phyloP scores from a whole-genome alignment of 306 rosid genomes.

The Lupinus albus region DNA sequence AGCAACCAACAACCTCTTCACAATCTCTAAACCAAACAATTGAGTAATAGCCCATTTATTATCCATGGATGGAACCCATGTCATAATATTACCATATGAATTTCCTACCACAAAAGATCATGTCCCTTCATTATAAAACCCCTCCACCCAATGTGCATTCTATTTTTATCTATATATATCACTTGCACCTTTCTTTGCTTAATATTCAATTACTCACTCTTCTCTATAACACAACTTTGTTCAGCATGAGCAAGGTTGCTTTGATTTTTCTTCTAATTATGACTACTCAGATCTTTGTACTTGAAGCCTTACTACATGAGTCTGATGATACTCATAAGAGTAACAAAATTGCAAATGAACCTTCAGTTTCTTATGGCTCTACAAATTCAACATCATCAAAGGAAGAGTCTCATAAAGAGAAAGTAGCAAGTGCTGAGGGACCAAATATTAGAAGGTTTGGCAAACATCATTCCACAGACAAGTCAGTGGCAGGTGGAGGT shows the following conservation, averaged over 20 bases:
- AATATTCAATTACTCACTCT: not conserved
- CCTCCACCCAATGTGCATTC: constrained; percentile 5
- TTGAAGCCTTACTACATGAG: constrained; percentile 46
- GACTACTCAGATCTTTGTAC: constrained; percentile 46
- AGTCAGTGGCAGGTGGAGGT: constrained; percentile 88
- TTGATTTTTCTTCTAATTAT: constrained; percentile 48
- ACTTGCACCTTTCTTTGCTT: not conserved
- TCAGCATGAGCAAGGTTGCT: constrained; percentile 51
- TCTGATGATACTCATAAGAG: constrained; percentile 37
- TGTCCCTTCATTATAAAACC: constrained; percentile 34
- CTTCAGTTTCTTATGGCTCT: constrained; percentile 28
- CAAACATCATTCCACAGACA: constrained; percentile 60
- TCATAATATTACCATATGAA: constrained; percentile 28
- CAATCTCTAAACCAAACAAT: too few species aligned
- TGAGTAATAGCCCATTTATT: too few species aligned
- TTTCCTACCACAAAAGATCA: constrained; percentile 33
- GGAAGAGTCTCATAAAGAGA: constrained; percentile 35
- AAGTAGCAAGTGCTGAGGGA: constrained; percentile 56
- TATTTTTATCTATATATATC: not conserved
- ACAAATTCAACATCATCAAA: constrained; percentile 38
- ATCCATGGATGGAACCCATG: too few species aligned
- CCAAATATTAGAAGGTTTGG: constrained; percentile 65
- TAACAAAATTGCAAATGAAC: constrained; percentile 34
- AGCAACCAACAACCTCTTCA: too few species aligned
- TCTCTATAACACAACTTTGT: constrained; percentile 18